These are phyloP conservation scores for Aureobasidium sp. DNA, from an alignment of 2,329 filamentous ascomycete genomes.

Conservation along the genomic window DNA sequence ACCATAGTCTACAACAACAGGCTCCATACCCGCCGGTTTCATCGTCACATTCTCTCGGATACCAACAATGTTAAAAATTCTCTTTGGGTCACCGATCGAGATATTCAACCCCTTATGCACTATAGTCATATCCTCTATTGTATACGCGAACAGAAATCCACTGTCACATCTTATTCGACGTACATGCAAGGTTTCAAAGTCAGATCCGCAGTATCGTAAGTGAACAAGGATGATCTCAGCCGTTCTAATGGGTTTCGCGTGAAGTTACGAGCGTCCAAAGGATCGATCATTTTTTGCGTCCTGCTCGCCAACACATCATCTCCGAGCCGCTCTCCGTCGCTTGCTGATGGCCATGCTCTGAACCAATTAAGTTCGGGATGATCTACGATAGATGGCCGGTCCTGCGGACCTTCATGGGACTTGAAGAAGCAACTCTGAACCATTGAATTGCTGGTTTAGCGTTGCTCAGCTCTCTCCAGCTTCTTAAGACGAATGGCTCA, in stretches of 20 bases:
- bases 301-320: not conserved
- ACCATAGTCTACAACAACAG: not conserved
- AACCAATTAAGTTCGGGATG: not conserved
- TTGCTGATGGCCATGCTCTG: not conserved
- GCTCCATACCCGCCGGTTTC: not conserved
- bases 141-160: not conserved
- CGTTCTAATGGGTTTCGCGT: too few species aligned
- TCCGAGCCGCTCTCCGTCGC: not conserved
- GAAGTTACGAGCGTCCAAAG: not conserved
- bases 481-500: not conserved
- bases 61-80: too few species aligned
- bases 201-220: not conserved
- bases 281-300: not conserved
- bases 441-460: not conserved
- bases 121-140: not conserved
- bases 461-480: not conserved
- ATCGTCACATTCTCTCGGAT: not conserved
- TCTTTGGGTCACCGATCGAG: too few species aligned
- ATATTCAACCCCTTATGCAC: too few species aligned
- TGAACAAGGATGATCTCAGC: not conserved
- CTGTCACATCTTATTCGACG: not conserved
- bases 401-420: too few species aligned
- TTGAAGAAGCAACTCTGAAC: not conserved
- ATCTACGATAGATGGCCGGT: not conserved
- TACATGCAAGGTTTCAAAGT: not conserved